Evolutionary conservation across 2,329 filamentous ascomycete genomes (phyloP).

Genomic region (Sporothrix variecibatus): DNA sequence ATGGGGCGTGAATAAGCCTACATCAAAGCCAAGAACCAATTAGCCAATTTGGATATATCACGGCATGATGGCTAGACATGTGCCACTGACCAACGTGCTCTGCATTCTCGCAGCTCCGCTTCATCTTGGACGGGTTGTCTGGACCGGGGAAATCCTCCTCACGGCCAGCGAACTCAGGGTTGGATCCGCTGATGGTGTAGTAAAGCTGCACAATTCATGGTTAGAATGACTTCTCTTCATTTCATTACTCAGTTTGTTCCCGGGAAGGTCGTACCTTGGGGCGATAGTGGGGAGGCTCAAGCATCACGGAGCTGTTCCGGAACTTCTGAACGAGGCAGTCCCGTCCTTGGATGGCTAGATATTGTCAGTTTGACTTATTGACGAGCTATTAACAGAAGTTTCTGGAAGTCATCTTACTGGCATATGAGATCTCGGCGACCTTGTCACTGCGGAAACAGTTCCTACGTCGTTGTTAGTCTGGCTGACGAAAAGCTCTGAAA

Average conservation of each 20-base stretch:
- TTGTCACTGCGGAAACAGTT: conserved; percentile 82
- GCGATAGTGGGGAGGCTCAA: conserved; percentile 76
- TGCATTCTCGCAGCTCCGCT: conserved; percentile 83
- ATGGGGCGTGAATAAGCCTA: conserved; percentile 78
- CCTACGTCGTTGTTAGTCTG: conserved; percentile 48
- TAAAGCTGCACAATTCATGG: conserved; percentile 47
- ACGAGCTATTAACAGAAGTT: neutral
- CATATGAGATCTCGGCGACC: conserved; percentile 87
- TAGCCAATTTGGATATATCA: neutral
- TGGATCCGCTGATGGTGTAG: conserved; percentile 51
- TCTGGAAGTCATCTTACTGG: conserved; percentile 62
- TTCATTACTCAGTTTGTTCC: neutral
- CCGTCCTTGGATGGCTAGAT: conserved; percentile 80
- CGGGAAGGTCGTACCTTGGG: conserved; percentile 64
- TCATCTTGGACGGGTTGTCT: conserved; percentile 85
- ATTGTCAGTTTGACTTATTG: conserved; percentile 33
- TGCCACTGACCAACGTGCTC: conserved; percentile 72
- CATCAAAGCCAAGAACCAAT: neutral
- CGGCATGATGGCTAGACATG: neutral
- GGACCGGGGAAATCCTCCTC: conserved; percentile 76
- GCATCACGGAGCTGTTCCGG: conserved; percentile 93
- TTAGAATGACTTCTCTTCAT: conserved; percentile 28
- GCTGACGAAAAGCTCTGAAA: neutral
- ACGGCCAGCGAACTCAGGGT: conserved; percentile 60
- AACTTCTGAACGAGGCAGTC: conserved; percentile 94